phyloP scores from a whole-genome alignment of 805 yeast genomes.

The Sugiyamaella floridensis region DNA sequence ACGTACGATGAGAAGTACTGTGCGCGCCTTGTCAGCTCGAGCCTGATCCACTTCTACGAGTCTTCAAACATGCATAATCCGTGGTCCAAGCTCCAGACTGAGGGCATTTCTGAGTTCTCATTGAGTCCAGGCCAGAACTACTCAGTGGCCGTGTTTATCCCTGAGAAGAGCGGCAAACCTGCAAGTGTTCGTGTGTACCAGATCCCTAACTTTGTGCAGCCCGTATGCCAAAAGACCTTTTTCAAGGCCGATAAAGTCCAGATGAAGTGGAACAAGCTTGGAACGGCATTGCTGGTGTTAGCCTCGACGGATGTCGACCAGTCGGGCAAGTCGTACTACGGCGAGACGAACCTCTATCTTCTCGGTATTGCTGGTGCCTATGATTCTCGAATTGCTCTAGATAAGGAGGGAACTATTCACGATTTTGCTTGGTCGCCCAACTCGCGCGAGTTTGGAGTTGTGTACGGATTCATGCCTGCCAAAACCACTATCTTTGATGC shows the following conservation, averaged over 20 bases:
- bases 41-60: constrained; percentile 60
- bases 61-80: constrained; percentile 39
- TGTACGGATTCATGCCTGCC: constrained; percentile 97
- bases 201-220: constrained; percentile 65
- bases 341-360: constrained; percentile 87
- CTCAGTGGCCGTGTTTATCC: constrained; percentile 81
- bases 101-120: constrained; percentile 50
- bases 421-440: constrained; percentile 97
- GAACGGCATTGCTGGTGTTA: constrained; percentile 87
- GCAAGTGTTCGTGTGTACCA: constrained; percentile 81
- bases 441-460: constrained; percentile 94
- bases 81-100: constrained; percentile 49
- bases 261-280: constrained; percentile 88
- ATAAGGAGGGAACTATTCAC: constrained; percentile 94
- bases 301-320: constrained; percentile 96
- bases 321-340: constrained; percentile 89
- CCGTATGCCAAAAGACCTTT: constrained; percentile 78
- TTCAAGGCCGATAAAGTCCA: constrained; percentile 94
- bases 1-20: constrained; percentile 70
- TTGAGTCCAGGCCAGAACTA: constrained; percentile 86
- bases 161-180: constrained; percentile 82
- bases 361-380: constrained; percentile 89
- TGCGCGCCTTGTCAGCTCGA: constrained; percentile 54
- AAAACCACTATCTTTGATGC: constrained; percentile 91
- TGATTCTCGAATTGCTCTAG: constrained; percentile 79